A percentile compares a stretch with the other conserved stretches of the same genome.
These are phyloP conservation scores for Antarctomyces pellizariae DNA, from an alignment of 495 filamentous ascomycete species.

Conservation along the genomic window DNA sequence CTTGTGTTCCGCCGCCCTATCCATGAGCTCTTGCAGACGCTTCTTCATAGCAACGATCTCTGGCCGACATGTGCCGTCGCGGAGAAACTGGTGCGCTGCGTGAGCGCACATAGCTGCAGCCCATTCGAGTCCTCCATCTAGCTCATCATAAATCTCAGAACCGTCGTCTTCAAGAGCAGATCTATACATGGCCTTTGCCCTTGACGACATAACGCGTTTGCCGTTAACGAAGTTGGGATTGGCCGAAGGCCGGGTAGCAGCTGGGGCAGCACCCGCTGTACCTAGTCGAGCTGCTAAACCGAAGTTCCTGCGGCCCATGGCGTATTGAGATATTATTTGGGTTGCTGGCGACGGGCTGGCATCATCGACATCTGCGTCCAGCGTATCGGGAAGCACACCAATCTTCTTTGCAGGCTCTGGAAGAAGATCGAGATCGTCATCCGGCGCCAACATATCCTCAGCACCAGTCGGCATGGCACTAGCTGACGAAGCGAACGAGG, in stretches of 20 bases:
- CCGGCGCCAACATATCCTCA: conserved; percentile 10
- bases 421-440: not conserved
- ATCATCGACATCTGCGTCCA: conserved; percentile 11
- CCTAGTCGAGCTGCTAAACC: conserved; percentile 9
- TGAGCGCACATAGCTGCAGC: conserved; percentile 63
- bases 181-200: conserved; percentile 1
- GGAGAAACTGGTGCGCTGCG: conserved; percentile 67
- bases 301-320: conserved; percentile 5
- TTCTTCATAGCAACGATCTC: conserved; percentile 47
- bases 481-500: conserved; percentile 25
- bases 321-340: no score
- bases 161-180: conserved; percentile 5
- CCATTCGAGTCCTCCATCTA: conserved; percentile 54
- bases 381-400: conserved; percentile 1
- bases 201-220: conserved; percentile 5
- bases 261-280: conserved; percentile 1
- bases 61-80: conserved; percentile 53
- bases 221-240: conserved; percentile 6
- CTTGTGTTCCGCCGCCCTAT: conserved; percentile 30
- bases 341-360: no score
- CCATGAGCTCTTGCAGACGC: conserved; percentile 31
- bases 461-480: conserved; percentile 22
- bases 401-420: not conserved
- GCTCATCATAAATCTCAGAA: conserved; percentile 38
- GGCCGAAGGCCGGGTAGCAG: not conserved